phyloP scores from a whole-genome alignment of 1,139 yeast genomes.

The Candida tetrigidarum region DNA sequence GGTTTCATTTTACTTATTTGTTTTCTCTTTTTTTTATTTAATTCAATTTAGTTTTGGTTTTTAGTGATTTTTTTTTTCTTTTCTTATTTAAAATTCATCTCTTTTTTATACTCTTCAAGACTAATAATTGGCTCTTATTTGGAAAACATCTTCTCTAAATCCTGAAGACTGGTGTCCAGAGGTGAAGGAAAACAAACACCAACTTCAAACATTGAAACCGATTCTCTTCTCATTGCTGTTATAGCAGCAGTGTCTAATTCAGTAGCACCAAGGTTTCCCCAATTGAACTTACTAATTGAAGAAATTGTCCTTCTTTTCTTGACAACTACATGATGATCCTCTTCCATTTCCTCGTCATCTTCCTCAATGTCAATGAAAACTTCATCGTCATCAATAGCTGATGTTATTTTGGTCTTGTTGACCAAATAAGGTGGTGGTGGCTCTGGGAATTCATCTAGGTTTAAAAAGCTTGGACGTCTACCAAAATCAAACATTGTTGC shows the following conservation, averaged over 20 bases:
- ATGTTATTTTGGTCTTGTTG: conserved; percentile 1
- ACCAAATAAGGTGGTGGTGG: conserved; percentile 4
- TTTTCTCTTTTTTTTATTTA: too few species aligned
- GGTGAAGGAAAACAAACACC: conserved; percentile 4
- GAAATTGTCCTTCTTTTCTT: conserved; percentile 5
- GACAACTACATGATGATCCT: neutral
- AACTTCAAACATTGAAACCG: conserved; percentile 3
- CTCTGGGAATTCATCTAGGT: conserved; percentile 1
- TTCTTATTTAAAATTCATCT: neutral
- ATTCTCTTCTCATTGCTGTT: conserved; percentile 5
- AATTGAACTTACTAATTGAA: conserved; percentile 3
- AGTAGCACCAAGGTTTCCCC: conserved; percentile 4
- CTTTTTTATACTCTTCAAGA: neutral
- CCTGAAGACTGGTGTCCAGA: conserved; percentile 3
- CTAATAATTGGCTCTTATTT: neutral
- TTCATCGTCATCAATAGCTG: conserved; percentile 2
- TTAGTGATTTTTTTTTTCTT: neutral
- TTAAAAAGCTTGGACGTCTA: conserved; percentile 32
- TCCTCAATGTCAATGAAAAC: conserved; percentile 3
- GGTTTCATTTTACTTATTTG: too few species aligned
- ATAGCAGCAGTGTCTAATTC: conserved; percentile 3
- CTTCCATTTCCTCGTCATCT: neutral
- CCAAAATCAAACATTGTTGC: conserved; percentile 56
- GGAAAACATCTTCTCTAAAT: conserved; percentile 1
- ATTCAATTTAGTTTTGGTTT: too few species aligned